Percentiles rank a stretch among this genome's conserved stretches.
Evolutionary conservation across 495 filamentous ascomycete species (phyloP).

Genomic region (Trichocladium uniseriatum): DNA sequence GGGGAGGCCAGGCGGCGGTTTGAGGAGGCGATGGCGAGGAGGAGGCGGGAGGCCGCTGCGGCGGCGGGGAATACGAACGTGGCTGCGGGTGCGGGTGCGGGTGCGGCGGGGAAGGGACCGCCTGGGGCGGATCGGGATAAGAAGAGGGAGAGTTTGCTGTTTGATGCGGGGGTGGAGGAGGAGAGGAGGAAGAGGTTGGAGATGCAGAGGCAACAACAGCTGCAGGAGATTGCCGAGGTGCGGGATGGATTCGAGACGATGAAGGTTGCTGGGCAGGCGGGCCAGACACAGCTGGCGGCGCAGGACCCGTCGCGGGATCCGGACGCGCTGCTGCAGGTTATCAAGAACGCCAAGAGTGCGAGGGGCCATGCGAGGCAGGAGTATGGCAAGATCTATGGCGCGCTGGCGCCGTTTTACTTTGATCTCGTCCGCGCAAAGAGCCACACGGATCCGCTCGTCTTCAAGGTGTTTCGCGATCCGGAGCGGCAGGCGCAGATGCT

Average conservation of each 20-base stretch:
- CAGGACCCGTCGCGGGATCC: conserved; percentile 39
- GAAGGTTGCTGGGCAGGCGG: conserved; percentile 26
- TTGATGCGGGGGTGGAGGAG: conserved; percentile 57
- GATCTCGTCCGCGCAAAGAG: conserved; percentile 64
- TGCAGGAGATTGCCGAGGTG: conserved; percentile 21
- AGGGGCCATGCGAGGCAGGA: conserved; percentile 80
- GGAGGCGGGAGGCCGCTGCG: too few relatives aligned
- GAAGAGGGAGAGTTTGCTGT: conserved; percentile 47
- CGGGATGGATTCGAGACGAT: conserved; percentile 63
- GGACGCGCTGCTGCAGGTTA: conserved; percentile 50
- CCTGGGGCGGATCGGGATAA: conserved; percentile 3
- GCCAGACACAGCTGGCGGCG: neutral
- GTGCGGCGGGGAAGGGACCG: conserved; percentile 5
- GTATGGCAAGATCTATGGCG: conserved; percentile 83
- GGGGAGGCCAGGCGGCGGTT: conserved; percentile 67
- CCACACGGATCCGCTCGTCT: conserved; percentile 74
- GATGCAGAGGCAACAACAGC: conserved; percentile 11
- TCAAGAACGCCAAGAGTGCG: conserved; percentile 65
- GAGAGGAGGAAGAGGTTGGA: conserved; percentile 30
- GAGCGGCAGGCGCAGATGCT: conserved; percentile 84
- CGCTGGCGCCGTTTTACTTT: conserved; percentile 77
- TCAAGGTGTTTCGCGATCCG: conserved; percentile 76
- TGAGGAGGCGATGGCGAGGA: conserved; percentile 62
- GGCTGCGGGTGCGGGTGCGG: conserved; percentile 6
- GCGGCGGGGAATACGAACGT: conserved; percentile 38